Evolutionary conservation across 2,329 filamentous ascomycete species (phyloP).

Genomic region (Xylaria multiplex): DNA sequence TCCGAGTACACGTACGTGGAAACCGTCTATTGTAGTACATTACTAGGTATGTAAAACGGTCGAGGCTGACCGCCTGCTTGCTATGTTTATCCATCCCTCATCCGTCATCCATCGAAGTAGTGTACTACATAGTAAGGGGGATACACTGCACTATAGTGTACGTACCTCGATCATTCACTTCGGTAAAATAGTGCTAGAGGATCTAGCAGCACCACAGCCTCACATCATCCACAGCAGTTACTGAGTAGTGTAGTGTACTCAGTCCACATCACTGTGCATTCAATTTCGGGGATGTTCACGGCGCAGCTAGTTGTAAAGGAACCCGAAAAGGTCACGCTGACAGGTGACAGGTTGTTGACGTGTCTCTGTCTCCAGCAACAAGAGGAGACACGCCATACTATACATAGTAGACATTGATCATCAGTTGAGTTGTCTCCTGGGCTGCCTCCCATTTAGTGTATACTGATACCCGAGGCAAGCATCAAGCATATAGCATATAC

Average conservation of each 20-base stretch:
- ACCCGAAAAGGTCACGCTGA: conserved; percentile 20
- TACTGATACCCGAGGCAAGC: background rate
- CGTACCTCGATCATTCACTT: background rate
- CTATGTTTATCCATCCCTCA: background rate
- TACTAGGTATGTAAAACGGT: conserved; percentile 1
- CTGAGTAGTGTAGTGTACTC: background rate
- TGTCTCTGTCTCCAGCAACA: conserved; percentile 22
- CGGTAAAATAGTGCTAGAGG: conserved; percentile 11
- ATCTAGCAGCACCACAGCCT: conserved; percentile 28
- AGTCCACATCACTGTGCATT: conserved; percentile 7
- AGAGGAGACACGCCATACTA: conserved; percentile 7
- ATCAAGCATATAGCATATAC: background rate
- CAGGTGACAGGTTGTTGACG: conserved; percentile 23
- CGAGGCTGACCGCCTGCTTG: conserved; percentile 2
- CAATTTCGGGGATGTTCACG: conserved; percentile 4
- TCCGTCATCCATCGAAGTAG: background rate
- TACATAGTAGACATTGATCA: background rate
- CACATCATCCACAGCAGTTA: conserved; percentile 12
- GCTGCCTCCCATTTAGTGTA: conserved; percentile 3
- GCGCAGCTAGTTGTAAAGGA: conserved; percentile 6
- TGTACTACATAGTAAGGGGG: too few relatives aligned
- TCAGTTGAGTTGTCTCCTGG: conserved; percentile 19
- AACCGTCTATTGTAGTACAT: too few relatives aligned
- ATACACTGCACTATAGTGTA: too few relatives aligned
- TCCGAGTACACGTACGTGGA: conserved; percentile 13